Base-by-base conservation (phyloP, 2,329 filamentous ascomycete genomes). In the Aureobasidium vineae region DNA sequence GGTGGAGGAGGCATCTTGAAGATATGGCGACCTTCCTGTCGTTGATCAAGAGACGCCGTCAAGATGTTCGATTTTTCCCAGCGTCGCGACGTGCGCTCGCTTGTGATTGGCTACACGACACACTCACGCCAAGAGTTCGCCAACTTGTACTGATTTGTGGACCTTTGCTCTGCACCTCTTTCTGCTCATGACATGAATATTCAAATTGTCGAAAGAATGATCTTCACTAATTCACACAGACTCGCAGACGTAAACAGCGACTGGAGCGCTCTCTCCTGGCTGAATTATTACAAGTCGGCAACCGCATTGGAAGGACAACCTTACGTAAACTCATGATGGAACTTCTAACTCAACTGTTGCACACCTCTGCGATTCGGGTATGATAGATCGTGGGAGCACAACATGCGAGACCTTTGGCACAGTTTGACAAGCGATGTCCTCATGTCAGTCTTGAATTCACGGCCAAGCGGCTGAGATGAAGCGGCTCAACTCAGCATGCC, bases 1-100 rank as follows among this genome's bases (percentile, higher is more conserved):
- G 92, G 90, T 83, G 93, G 93, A 79, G 95, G 95, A 84, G 95
- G 92, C 95, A 94, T 89, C 77, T 75, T 87, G 79, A 77, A 76
- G 74, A 69, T 40, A 36, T 38, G 33, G 60, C 60, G 61, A 64
- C 61, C 47, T 64, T 64, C 47, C 31, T 49, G 61, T 54, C 61
- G 61, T 49, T 64, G 49, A 64, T 28, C 59, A 16, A 63, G 59
- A 63, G 59, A 63, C 23, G 59, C 59, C 47, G 45, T 47, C 45
- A 40, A 49, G 59, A 63, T 47, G 59, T 52, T 63, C 33, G 28
- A 47, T 49, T 63, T 63, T 63, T 63, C 43, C 59, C 59, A 63
- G 33, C 33, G 26, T 50, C 45, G 59, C 57, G 16, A 47, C 16
- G 59, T 47, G 59, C 59, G 43, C 59, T 63, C 59, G 59, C 59